Conservation (phyloP, 2,329 filamentous ascomycete genomes). For the Setomelanomma holmii region DNA sequence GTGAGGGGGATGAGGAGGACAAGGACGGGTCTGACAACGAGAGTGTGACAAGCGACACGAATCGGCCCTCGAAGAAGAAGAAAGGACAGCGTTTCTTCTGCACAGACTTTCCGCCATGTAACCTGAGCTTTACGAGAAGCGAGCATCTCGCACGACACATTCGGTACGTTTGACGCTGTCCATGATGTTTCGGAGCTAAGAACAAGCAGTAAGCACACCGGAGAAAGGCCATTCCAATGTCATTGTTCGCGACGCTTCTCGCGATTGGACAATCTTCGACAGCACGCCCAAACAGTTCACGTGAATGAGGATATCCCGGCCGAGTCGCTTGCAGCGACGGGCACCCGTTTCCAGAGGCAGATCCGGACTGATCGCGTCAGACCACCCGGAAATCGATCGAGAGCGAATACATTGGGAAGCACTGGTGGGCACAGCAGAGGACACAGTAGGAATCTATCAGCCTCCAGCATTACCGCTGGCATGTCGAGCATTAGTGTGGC, state of each 20-base stretch:
- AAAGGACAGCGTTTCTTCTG: constrained; percentile 97
- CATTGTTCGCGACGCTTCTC: constrained; percentile 95
- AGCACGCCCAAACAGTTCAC: constrained; percentile 97
- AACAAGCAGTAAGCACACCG: constrained; percentile 83
- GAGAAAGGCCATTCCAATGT: constrained; percentile 94
- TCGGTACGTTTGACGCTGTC: constrained; percentile 62
- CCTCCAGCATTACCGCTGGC: constrained; percentile 83
- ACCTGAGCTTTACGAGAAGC: constrained; percentile 91
- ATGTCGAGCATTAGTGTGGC: constrained; percentile 69
- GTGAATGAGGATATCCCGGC: constrained; percentile 96
- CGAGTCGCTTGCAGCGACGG: constrained; percentile 90
- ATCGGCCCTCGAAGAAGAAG: constrained; percentile 88
- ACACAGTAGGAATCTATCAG: constrained; percentile 83
- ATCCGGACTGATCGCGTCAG: constrained; percentile 86
- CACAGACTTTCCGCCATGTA: constrained; percentile 92
- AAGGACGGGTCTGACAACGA: constrained; percentile 58
- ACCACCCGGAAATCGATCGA: constrained; percentile 73
- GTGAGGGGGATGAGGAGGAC: constrained; percentile 73
- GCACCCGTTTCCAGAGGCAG: constrained; percentile 90
- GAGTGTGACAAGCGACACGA: constrained; percentile 63
- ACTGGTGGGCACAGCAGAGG: constrained; percentile 74
- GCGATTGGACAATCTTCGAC: constrained; percentile 89
- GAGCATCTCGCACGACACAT: constrained; percentile 96
- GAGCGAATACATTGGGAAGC: constrained; percentile 79
- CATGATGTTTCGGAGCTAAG: constrained; percentile 31